Base-by-base conservation (phyloP, 148 eudicot species). In the Cornus florida region DNA sequence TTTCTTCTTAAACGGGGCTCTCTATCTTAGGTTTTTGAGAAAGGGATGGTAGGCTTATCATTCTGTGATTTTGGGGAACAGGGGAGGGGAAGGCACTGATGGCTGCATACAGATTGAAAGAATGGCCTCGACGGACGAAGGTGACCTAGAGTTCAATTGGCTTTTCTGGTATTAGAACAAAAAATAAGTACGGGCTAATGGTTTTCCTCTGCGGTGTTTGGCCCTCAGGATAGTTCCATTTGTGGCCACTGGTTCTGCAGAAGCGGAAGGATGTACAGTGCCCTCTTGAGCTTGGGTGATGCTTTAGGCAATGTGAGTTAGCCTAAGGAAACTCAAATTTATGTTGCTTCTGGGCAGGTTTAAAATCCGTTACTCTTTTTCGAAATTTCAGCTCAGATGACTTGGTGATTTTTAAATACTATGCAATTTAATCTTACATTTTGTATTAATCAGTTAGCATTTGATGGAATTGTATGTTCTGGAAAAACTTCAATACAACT, bases 241-340 rank as follows among this genome's bases (percentile, higher is more conserved):
- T 96, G 64, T 96, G 99, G 99, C 84, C 97, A 73, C 83, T 92
- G 78, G 97, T 97, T 73, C 89, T 96, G 67, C 99, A 96, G 81
- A 96, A 96, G 81, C 84, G 99, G 79, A 96, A 93, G 90, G 99
- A 96, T 83, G 99, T 98, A 50, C 90, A 98, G n/a, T 96, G 99
- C 65, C 99, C 99, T 60, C 98, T 96, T 76, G 99, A 96, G 80
- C 99, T 98, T 65, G 99, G 95, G 73, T 93, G 78, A 91, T 93
- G 87, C 90, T 96, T 16, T 88, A 97, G 62, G 99, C 97, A 43
- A 96, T 28, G 28, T 96, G 99, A 98, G 98, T 56, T 96, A 96
- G 68, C 91, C 98, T 6, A 96, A 92, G 88, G 98, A 93, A 85
- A 96, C 99, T 48, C 99, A 93, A 79, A 96, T 96, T 73, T 96